Evolutionary conservation across 805 yeast species (phyloP).

Genomic region (Teunomyces panamensis): DNA sequence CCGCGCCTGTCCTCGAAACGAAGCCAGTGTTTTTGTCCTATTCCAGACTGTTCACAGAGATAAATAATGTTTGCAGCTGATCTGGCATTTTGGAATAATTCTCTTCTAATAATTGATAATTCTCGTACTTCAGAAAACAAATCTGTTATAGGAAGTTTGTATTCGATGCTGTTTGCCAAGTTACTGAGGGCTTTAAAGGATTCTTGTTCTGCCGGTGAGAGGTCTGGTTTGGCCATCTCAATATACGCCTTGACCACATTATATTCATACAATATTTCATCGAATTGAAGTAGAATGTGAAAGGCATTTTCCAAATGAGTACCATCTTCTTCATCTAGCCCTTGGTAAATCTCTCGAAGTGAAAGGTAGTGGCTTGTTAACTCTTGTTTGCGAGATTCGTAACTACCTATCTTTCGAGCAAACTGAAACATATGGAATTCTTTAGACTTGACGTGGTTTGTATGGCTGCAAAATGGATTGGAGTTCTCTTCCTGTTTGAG

Average conservation of each 20-base stretch:
- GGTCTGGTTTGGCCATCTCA: conserved; percentile 14
- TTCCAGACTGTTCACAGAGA: conserved; percentile 7
- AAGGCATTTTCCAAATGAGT: conserved; percentile 11
- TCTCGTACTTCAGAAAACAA: conserved; percentile 17
- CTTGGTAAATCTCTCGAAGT: conserved; percentile 9
- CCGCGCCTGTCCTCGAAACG: background rate
- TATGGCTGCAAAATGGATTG: background rate
- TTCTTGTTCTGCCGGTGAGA: conserved; percentile 6
- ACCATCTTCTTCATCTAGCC: conserved; percentile 6
- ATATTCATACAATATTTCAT: conserved; percentile 24
- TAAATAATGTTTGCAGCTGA: conserved; percentile 30
- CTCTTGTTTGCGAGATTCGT: conserved; percentile 14
- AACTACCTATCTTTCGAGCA: conserved; percentile 16
- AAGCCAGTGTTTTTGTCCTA: background rate
- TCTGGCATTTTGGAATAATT: conserved; percentile 26
- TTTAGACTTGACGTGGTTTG: too few species aligned
- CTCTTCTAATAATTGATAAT: conserved; percentile 27
- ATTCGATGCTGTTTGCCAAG: conserved; percentile 17
- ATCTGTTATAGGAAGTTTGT: conserved; percentile 20
- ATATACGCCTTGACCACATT: conserved; percentile 23
- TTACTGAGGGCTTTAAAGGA: conserved; percentile 15
- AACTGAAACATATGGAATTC: too few species aligned
- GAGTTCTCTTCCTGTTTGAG: background rate
- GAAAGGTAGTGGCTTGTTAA: conserved; percentile 12
- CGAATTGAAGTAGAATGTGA: conserved; percentile 22